A percentile compares a stretch with the other conserved stretches of the same genome.
Evolutionary conservation across 176 grass and related monocot species (phyloP).

Genomic region (Bonia amplexicaulis): DNA sequence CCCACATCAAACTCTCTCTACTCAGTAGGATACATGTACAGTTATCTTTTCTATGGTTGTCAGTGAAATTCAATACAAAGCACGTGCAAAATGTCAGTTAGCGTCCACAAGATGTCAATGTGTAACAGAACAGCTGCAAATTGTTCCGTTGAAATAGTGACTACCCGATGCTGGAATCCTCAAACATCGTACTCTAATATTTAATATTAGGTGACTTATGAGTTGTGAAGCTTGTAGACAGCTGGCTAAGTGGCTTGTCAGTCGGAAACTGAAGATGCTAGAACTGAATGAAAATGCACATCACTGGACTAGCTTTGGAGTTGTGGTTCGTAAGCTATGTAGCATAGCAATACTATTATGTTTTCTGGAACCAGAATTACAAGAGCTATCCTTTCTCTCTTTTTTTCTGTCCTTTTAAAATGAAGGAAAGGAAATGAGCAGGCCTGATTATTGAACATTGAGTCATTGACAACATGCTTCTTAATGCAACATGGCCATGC

Average conservation of each 20-base stretch:
- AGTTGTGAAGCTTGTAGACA: background rate
- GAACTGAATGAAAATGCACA: constrained; percentile 5
- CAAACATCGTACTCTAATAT: background rate
- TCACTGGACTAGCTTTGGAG: background rate
- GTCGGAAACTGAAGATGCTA: background rate
- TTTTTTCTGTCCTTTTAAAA: background rate
- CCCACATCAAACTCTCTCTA: background rate
- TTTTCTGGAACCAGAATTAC: constrained; percentile 7
- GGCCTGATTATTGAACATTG: background rate
- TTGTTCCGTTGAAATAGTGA: background rate
- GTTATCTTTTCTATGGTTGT: background rate
- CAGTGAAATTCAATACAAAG: constrained; percentile 12
- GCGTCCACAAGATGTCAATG: background rate
- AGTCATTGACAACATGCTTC: background rate
- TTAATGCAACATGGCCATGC: constrained; percentile 1
- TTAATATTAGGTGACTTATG: background rate
- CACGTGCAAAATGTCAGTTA: background rate
- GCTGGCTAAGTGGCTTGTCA: background rate
- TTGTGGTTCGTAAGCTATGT: background rate
- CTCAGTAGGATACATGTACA: background rate
- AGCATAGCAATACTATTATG: background rate
- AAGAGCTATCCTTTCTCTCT: background rate
- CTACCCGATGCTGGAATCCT: background rate
- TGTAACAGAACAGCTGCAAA: background rate
- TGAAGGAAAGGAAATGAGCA: background rate